Base-by-base conservation (phyloP, 768 basidiomycete genomes). In the Rhizopogon roseolus region DNA sequence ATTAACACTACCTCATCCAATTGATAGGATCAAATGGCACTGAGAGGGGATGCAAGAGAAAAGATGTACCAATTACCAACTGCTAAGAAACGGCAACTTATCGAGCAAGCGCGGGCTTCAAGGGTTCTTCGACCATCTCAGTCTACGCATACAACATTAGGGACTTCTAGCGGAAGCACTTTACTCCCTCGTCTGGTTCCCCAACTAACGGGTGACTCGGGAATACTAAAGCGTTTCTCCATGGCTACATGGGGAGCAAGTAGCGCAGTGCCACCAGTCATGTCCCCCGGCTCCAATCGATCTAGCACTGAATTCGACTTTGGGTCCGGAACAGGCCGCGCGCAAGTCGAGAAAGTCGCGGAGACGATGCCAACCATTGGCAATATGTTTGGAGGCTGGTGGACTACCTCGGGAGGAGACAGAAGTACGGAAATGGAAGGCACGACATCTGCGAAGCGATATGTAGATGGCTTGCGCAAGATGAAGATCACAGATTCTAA, bases 321-420 rank as follows among this genome's bases (percentile, higher is more conserved):
- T 2, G 57, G 51, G 28, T 56, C 28, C 43, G 62, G 22, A 50
- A 69, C 65, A 59, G 49, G 63, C 25, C 63, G 62, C 52, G 62
- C 56, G 13, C 65, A 67, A 39, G 57, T 54, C 32, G 66, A 74
- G 44, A 75, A 65, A 42, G 46, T 59, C 1, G 61, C 57, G 5
- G 76, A 60, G 38, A 54, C 36, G 19, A 55, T 60, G 25, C 70
- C 71, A 50, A 75, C 61, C 14, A 91, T 90, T 2, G 90, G 92
- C 8, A 80, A 88, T 10, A 69, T 89, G 34, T 93, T 88, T 82
- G 76, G 79, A 54, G 81, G 76, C 52, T 93, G 84, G 83, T 93
- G 88, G 88, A 66, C 75, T 28, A 81, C 79, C n/a, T 78, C 86
- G 7, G 85, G 85, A 5, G 81, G 79, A 1, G 77, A 79, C 14